Percentiles rank a stretch among this genome's conserved stretches.
phyloP scores from a whole-genome alignment of 106 monocot species.

The Chionographis japonica region DNA sequence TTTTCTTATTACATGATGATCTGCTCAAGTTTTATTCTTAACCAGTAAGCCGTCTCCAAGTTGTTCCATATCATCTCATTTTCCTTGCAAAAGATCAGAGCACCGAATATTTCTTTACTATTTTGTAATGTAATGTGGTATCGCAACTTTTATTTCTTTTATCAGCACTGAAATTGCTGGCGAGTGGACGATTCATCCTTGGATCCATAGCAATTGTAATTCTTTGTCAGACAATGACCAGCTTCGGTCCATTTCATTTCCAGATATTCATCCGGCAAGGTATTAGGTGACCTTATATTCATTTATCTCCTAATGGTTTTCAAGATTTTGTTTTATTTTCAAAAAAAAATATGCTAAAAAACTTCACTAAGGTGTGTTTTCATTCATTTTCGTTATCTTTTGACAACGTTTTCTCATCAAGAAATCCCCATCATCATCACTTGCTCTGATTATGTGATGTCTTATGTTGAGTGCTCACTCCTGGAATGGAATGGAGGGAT shows the following conservation, averaged over 20 bases:
- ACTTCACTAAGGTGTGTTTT: too few relatives aligned
- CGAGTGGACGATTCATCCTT: constrained; percentile 95
- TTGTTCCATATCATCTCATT: background rate
- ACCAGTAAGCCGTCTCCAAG: constrained; percentile 60
- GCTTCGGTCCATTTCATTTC: constrained; percentile 80
- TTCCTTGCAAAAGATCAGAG: background rate
- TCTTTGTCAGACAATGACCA: constrained; percentile 85
- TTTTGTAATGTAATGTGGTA: background rate
- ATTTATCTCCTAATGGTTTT: constrained; percentile 1
- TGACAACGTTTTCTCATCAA: too few relatives aligned
- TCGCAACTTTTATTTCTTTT: background rate
- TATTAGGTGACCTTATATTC: constrained; percentile 6
- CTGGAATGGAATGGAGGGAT: too few relatives aligned
- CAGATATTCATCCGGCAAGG: constrained; percentile 95
- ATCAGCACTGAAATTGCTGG: constrained; percentile 58
- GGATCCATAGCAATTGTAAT: constrained; percentile 98
- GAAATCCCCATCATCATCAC: too few relatives aligned
- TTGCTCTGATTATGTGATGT: too few relatives aligned
- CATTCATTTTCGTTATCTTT: too few relatives aligned
- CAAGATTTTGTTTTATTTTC: background rate
- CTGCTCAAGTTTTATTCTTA: constrained; percentile 95
- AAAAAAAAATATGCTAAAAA: too few relatives aligned
- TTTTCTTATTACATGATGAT: constrained; percentile 99
- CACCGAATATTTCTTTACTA: background rate
- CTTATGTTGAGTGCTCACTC: too few relatives aligned